Evolutionary conservation across 129 eudicot species (phyloP), one percentile per base, ranked within the genome.

Genomic region (Gnaphalium uliginosum): DNA sequence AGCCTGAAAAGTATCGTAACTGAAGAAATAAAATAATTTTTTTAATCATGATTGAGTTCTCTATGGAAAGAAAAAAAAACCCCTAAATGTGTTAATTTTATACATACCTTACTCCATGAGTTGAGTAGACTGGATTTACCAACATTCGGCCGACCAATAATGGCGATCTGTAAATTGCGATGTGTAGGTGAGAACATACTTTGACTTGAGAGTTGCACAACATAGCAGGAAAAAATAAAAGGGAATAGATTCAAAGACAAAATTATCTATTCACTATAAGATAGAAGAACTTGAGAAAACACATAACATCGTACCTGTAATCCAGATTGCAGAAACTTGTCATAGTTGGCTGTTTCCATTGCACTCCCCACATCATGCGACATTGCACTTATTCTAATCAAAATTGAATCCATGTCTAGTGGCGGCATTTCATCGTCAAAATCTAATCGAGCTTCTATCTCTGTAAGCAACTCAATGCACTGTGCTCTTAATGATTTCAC

Each of bases 361-460:
- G 96, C 96, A 75, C 63, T 81, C 66, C 89, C 87, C 25, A 94
- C 92, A 27, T 87, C 91, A 57, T 77, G 81, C 60, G 86, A 75
- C 99, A 94, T 91, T 7, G 69, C 71, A 18, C 78, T 80, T 73
- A 91, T 83, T 71, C 79, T 89, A 29, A 72, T 76, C 78, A 71
- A 72, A 17, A 83, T 73, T 25, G 82, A 71, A 51, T 78, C 85
- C 67, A 83, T 10, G 46, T 94, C 90, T 25, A 94, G 50, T 21
- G 97, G 99, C 53, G 99, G 96, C 99, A 94, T 90, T 82, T 94
- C 99, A 86, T 94, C 99, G 46, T 94, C 99, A 83, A 94, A 94
- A 83, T 94, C 99, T 11, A 94, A 81, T 72, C 97, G 99, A 64
- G 99, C 99, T 85, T 94, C 99, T 81, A 94, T 94, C 78, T 94